Percentiles rank a stretch among this genome's conserved stretches.
Conservation (phyloP, 352 stramenopile species). For the Phytophthora syringae region DNA sequence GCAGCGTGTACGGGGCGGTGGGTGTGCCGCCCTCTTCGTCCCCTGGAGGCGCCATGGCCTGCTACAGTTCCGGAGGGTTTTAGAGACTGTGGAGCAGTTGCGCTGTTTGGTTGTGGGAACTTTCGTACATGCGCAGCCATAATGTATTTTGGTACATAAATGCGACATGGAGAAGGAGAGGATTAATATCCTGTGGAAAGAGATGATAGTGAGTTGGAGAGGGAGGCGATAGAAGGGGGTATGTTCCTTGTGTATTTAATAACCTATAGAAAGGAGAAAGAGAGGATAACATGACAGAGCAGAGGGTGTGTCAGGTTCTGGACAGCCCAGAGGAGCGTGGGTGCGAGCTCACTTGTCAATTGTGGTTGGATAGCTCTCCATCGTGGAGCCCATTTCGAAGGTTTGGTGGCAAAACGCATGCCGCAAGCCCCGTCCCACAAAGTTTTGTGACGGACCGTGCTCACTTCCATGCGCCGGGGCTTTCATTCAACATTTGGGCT, state of each 20-base stretch:
- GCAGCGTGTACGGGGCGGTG: slow-evolving; percentile 32
- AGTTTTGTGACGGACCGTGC: too few species aligned
- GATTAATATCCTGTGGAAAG: slow-evolving; percentile 14
- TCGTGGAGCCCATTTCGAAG: too few species aligned
- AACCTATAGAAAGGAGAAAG: not conserved
- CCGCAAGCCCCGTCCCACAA: not conserved
- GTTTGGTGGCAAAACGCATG: too few species aligned
- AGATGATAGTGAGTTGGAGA: not conserved
- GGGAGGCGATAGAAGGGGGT: not conserved
- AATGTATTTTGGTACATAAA: slow-evolving; percentile 24
- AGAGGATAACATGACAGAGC: too few species aligned
- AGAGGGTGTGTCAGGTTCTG: too few species aligned
- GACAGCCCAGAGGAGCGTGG: too few species aligned
- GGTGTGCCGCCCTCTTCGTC: slow-evolving; percentile 26
- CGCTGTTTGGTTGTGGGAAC: slow-evolving; percentile 8
- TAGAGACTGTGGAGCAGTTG: not conserved
- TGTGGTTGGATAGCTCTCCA: too few species aligned
- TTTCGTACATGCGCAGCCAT: too few species aligned
- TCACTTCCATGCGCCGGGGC: too few species aligned
- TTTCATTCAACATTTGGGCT: too few species aligned
- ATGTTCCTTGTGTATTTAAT: not conserved
- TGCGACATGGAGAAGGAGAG: slow-evolving; percentile 1
- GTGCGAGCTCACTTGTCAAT: too few species aligned
- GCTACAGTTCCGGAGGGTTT: too few species aligned
- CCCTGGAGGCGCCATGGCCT: not conserved